A percentile compares a stretch with the other conserved stretches of the same genome.
These are phyloP conservation scores for Cercospora sesami DNA, from an alignment of 2,329 filamentous ascomycete genomes.

Conservation along the genomic window DNA sequence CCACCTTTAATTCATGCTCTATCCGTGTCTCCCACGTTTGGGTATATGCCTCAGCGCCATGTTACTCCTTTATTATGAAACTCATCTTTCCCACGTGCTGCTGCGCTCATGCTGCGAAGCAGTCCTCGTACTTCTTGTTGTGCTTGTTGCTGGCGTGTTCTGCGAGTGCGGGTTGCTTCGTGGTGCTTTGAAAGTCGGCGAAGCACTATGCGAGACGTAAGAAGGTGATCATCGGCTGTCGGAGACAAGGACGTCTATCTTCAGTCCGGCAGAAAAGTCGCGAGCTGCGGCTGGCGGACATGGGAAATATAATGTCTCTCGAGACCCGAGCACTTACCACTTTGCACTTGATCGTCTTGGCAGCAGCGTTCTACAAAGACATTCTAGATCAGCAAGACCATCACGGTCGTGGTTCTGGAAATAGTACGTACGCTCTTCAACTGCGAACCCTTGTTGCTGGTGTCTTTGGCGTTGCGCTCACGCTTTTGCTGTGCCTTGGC, in stretches of 20 bases:
- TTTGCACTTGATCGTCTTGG: conserved; percentile 74
- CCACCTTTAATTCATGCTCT: background rate
- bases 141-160: conserved; percentile 77
- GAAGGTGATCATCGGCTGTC: background rate
- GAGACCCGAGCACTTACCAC: conserved; percentile 38
- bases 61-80: conserved; percentile 1
- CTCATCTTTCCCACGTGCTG: background rate
- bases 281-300: background rate
- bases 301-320: background rate
- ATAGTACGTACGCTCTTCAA: conserved; percentile 26
- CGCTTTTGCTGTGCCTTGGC: conserved; percentile 71
- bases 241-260: background rate
- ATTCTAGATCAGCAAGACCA: background rate
- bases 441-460: conserved; percentile 46
- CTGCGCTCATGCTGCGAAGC: conserved; percentile 54
- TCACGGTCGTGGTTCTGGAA: background rate
- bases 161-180: conserved; percentile 68
- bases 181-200: conserved; percentile 76
- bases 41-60: conserved; percentile 11
- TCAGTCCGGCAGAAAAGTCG: background rate
- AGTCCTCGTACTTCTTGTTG: conserved; percentile 68
- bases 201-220: conserved; percentile 56
- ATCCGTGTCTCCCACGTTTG: conserved; percentile 12
- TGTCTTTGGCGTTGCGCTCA: conserved; percentile 65
- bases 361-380: conserved; percentile 63